These are phyloP conservation scores for Paramarasmius palmivorus DNA, from an alignment of 1,284 basidiomycete genomes.

Conservation along the genomic window DNA sequence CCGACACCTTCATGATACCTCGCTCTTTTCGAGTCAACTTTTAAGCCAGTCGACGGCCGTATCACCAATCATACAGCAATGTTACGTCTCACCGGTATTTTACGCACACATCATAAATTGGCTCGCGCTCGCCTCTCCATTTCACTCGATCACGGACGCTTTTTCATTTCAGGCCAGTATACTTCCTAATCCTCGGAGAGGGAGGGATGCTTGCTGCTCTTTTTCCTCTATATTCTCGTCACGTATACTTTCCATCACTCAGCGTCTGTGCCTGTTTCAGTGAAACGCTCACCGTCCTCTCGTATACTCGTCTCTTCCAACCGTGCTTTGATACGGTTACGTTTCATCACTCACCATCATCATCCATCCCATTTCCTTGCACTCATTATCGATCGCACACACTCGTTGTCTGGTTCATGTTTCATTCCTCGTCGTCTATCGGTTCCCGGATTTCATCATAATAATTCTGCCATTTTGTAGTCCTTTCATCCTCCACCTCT, in stretches of 20 bases:
- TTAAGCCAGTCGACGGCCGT: slow-evolving; percentile 3
- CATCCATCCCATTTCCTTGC: slow-evolving; percentile 13
- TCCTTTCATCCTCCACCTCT: slow-evolving; percentile 67
- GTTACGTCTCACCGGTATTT: slow-evolving; percentile 5
- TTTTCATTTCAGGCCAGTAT: slow-evolving; percentile 51
- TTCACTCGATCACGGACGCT: slow-evolving; percentile 63
- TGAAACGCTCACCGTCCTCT: slow-evolving; percentile 1
- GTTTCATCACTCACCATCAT: background rate
- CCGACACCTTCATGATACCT: too few relatives aligned
- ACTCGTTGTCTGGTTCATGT: slow-evolving; percentile 17
- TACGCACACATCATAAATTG: slow-evolving; percentile 10
- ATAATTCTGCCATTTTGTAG: slow-evolving; percentile 43
- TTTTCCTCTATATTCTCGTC: slow-evolving; percentile 21
- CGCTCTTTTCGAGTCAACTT: slow-evolving; percentile 1
- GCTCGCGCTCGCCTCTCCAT: slow-evolving; percentile 4
- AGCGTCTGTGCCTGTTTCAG: slow-evolving; percentile 33
- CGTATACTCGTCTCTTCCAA: slow-evolving; percentile 5
- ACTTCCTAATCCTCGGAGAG: slow-evolving; percentile 21
- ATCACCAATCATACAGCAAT: slow-evolving; percentile 6
- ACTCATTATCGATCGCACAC: slow-evolving; percentile 10
- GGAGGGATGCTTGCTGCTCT: slow-evolving; percentile 23
- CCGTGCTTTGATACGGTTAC: slow-evolving; percentile 3
- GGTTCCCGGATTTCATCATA: slow-evolving; percentile 20
- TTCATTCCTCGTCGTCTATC: slow-evolving; percentile 19
- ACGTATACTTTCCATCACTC: slow-evolving; percentile 17